Evolutionary conservation across 495 filamentous ascomycete genomes (phyloP), one percentile per base, ranked within the genome.

Genomic region (Oidiodendron maius): DNA sequence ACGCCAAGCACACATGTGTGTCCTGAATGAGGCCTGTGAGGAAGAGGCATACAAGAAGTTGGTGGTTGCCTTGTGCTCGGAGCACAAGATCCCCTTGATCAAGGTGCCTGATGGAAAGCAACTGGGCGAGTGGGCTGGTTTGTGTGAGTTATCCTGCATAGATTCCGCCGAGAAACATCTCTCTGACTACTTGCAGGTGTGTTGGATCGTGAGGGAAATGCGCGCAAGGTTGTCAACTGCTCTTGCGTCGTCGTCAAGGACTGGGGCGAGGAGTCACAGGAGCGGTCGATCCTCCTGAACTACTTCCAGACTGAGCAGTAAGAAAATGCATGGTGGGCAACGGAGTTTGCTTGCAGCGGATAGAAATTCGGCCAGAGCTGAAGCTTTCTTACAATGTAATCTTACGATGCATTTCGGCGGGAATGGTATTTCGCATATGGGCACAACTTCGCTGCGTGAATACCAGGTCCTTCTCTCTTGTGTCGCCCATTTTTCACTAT

Each of bases 1-100:
- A 60, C 87, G 94, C 57, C 88, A 98, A 79, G 93, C 93, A 22
- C 94, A 98, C 73, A 95, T 98, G 89, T 97, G 94, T 73, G 93
- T 98, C 60, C 81, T 98, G 50, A 97, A 97, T 78, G 93, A 98
- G 80, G 83, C 78, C 53, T 98, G 93, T 76, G 93, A 97, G 76
- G 94, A 98, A 81, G 93, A 98, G 79, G 91, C 93, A 55, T 98
- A 98, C 79, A 98, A 98, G 88, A 98, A 98, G 83, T 81, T 98
- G 41, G 91, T 98, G 57, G 87, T 97, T 53, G 93, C 93, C 56
- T 81, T 98, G 45, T 98, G 93, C 82, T 85, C 81, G 44, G 93
- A 97, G 79, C 93, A 98, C 77, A 93, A 95, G 82, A 98, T 98
- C 63, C 93, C 93, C 50, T 77, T 98, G 53, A 98, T 98, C 81